Evolutionary conservation across 805 yeast species (phyloP), one percentile per base, ranked within the genome.

Genomic region (Debaryomyces tyrocola): DNA sequence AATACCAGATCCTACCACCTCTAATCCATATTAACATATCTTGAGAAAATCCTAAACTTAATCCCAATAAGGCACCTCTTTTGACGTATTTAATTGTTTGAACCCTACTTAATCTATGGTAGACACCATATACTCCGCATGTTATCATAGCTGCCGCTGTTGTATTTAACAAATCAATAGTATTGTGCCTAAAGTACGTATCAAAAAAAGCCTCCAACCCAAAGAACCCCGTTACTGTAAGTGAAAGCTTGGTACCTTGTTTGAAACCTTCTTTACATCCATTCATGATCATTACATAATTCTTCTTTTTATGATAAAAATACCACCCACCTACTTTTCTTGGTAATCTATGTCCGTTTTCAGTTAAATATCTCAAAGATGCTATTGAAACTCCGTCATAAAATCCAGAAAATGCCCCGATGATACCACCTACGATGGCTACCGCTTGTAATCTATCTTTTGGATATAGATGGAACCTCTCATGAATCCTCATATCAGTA

Each of bases 341-440:
- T 6, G 96, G 96, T 47, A 90, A 67, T 43, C 96, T 62, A 59
- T 89, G 96, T 11, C 94, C 85, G 57, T 89, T 89, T 54, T 87
- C 88, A 2, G 91, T 90, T 40, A 89, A 69, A 55, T 78, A 89
- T 37, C 81, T 74, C 37, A 83, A 64, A 1, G 86, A 78, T 0
- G 87, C 70, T 2, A 60, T 51, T 44, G 74, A 73, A 55, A 80
- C 79, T 3, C 92, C 92, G 12, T 73, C 66, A 44, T 78, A 75
- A 56, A 84, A 73, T 7, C 95, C 95, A 2, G 75, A 67, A 29
- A 75, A 49, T 0, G 72, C 75, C 0, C 84, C 85, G 3, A 77
- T 59, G 3, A 76, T 73, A 0, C 60, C 61, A 11, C 60, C 58
- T 3, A 74, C 60, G 0, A 63, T 40, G 6, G 74, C 66, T 21